Conservation (phyloP, 1,284 basidiomycete species). For the Austroboletus niveus region DNA sequence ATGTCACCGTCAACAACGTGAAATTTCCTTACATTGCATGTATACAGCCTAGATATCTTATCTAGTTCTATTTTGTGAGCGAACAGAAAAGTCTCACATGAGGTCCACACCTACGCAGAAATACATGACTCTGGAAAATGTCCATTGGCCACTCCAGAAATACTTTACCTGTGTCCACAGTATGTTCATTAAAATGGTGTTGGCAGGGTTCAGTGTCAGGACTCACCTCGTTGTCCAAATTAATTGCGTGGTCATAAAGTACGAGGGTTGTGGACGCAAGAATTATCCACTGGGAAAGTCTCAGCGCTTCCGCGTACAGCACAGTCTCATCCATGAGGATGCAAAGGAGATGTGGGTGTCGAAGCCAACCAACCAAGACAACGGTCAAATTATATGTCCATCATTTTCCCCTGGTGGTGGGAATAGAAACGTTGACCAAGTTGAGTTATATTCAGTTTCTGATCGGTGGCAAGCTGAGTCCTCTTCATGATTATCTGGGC, state of each 20-base stretch:
- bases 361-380: not conserved
- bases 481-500: too few relatives aligned
- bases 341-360: not conserved
- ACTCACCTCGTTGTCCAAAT: conserved; percentile 15
- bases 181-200: not conserved
- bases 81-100: not conserved
- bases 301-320: not conserved
- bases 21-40: conserved; percentile 12
- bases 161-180: conserved; percentile 4
- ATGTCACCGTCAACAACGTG: not conserved
- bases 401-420: too few relatives aligned
- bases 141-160: conserved; percentile 18
- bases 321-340: conserved; percentile 1
- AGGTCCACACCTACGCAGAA: conserved; percentile 7
- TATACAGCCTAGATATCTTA: conserved; percentile 20
- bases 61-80: conserved; percentile 9
- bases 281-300: not conserved
- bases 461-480: too few relatives aligned
- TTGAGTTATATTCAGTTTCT: too few relatives aligned
- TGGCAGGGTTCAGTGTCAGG: not conserved
- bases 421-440: too few relatives aligned
- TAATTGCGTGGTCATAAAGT: conserved; percentile 24
- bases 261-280: conserved; percentile 15
- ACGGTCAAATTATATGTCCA: too few relatives aligned
- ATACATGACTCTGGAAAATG: conserved; percentile 13